Conservation (phyloP, 176 grass and related monocot species). For the Pharus latifolius region DNA sequence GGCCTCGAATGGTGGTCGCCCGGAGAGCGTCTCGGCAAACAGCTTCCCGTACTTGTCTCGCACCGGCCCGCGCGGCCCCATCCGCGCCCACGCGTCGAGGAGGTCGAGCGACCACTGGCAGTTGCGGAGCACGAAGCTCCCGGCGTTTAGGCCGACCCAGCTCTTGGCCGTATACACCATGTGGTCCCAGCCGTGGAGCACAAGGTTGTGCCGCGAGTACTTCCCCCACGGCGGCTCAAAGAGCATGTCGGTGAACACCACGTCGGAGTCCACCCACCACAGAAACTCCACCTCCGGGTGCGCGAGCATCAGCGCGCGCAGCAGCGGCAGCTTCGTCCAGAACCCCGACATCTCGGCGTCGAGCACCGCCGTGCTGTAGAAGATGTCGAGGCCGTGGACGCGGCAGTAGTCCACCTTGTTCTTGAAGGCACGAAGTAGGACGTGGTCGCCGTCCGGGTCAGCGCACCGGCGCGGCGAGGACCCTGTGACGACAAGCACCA, state of each 20-base stretch:
- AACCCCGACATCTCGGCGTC: slow-evolving; percentile 76
- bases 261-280: slow-evolving; percentile 97
- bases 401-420: slow-evolving; percentile 97
- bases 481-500: slow-evolving; percentile 71
- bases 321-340: slow-evolving; percentile 82
- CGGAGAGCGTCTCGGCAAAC: slow-evolving; percentile 40
- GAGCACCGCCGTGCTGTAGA: slow-evolving; percentile 78
- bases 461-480: slow-evolving; percentile 51
- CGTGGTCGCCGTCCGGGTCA: slow-evolving; percentile 56
- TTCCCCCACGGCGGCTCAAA: slow-evolving; percentile 66
- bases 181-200: slow-evolving; percentile 61
- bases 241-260: slow-evolving; percentile 81
- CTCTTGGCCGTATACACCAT: slow-evolving; percentile 46
- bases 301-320: slow-evolving; percentile 70
- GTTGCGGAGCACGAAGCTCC: slow-evolving; percentile 87
- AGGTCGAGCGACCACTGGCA: slow-evolving; percentile 87
- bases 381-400: slow-evolving; percentile 71
- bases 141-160: slow-evolving; percentile 74
- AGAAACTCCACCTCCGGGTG: slow-evolving; percentile 85
- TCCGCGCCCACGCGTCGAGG: slow-evolving; percentile 61
- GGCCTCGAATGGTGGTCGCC: slow-evolving; percentile 63
- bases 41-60: slow-evolving; percentile 48
- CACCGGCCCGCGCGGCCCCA: slow-evolving; percentile 69
- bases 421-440: slow-evolving; percentile 67
- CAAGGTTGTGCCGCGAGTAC: slow-evolving; percentile 67